Conservation (phyloP, 2,329 filamentous ascomycete species). For the Pseudogymnoascus sp. region DNA sequence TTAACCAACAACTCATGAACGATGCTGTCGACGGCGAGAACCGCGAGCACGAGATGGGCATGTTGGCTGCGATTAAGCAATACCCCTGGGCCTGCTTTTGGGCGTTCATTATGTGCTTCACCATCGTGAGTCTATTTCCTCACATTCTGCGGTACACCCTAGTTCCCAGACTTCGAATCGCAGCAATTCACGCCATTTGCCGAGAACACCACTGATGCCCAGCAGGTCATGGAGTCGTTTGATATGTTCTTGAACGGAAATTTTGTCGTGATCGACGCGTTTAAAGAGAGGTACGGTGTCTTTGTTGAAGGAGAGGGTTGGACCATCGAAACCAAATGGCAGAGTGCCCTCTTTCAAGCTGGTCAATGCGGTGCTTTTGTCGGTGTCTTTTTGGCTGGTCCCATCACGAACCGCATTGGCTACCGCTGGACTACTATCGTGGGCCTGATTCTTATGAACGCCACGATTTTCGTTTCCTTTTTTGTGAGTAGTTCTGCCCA, state of each 20-base stretch:
- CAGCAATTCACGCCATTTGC: neutral
- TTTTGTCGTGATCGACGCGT: constrained; percentile 45
- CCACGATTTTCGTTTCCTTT: constrained; percentile 53
- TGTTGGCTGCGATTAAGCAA: constrained; percentile 41
- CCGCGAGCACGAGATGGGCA: constrained; percentile 43
- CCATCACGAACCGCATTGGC: constrained; percentile 47
- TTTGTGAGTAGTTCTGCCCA: constrained; percentile 34
- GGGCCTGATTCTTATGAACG: constrained; percentile 48
- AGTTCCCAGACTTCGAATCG: constrained; percentile 17
- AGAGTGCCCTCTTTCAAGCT: constrained; percentile 48
- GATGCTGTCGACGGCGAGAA: constrained; percentile 42
- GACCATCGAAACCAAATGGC: constrained; percentile 46
- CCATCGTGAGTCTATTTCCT: constrained; percentile 40
- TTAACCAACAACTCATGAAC: constrained; percentile 7
- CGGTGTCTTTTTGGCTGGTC: constrained; percentile 50
- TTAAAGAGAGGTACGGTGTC: constrained; percentile 41
- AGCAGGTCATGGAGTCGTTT: constrained; percentile 55
- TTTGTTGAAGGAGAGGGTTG: constrained; percentile 16
- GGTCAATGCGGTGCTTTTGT: constrained; percentile 52
- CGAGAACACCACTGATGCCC: constrained; percentile 5
- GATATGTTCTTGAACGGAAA: constrained; percentile 51
- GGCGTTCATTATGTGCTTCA: constrained; percentile 49
- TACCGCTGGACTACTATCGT: constrained; percentile 50
- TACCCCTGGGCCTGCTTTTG: constrained; percentile 47
- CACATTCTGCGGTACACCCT: neutral